phyloP scores from a whole-genome alignment of 345 rosid genomes.

The Psidium guajava region DNA sequence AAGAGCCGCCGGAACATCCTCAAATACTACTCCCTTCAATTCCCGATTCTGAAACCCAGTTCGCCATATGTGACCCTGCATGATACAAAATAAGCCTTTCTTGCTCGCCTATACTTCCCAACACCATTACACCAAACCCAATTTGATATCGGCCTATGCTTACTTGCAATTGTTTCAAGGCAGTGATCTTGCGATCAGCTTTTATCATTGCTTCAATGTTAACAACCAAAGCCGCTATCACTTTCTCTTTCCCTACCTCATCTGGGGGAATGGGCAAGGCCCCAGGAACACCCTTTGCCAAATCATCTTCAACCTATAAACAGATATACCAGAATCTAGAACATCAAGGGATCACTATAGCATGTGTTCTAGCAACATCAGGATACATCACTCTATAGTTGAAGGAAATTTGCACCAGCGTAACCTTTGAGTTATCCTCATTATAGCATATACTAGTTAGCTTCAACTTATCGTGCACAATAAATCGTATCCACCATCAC shows the following conservation, averaged over 20 bases:
- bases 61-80: slow-evolving; percentile 95
- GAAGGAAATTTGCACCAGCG: background rate
- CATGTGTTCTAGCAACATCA: background rate
- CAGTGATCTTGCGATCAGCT: slow-evolving; percentile 91
- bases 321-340: background rate
- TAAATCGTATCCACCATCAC: background rate
- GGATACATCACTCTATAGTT: background rate
- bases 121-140: background rate
- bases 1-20: slow-evolving; percentile 75
- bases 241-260: slow-evolving; percentile 68
- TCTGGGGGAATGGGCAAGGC: slow-evolving; percentile 60
- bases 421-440: background rate
- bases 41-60: slow-evolving; percentile 71
- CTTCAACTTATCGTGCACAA: background rate
- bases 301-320: slow-evolving; percentile 66
- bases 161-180: slow-evolving; percentile 94
- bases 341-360: background rate
- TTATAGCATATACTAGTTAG: background rate
- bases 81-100: background rate
- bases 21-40: slow-evolving; percentile 66
- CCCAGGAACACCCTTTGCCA: slow-evolving; percentile 53
- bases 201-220: slow-evolving; percentile 87
- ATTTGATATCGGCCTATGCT: slow-evolving; percentile 2
- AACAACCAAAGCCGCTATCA: slow-evolving; percentile 74
- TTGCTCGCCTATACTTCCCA: background rate